Evolutionary conservation across 495 filamentous ascomycete species (phyloP), one percentile per base, ranked within the genome.

Genomic region (Xylaria flabelliformis): DNA sequence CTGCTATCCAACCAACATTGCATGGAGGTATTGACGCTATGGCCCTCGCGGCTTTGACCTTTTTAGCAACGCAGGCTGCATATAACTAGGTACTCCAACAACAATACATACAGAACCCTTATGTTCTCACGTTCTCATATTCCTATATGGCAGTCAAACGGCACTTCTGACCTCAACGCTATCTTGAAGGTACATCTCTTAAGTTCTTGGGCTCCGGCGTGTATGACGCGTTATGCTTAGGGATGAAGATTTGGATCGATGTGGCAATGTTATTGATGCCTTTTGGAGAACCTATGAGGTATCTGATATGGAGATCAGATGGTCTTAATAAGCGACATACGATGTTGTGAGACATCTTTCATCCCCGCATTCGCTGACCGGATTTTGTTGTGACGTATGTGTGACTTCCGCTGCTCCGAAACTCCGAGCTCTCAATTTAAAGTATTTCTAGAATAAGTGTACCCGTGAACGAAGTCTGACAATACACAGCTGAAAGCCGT

Each of bases 1-100:
- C 90, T 24, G 87, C 83, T 0, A 82, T 92, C 21, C 79, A 89
- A 74, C 88, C 89, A 10, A 91, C 89, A n/a, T 74, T 92, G 72
- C 48, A 12, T n/a, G n/a, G 10, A 2, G 48, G 48, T n/a, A 48
- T 8, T 51, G n/a, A 51, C 48, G 48, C 48, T 3, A 51, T 51
- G 48, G n/a, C 48, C 48, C n/a, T 51, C 8, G 48, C n/a, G 48
- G 48, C 48, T 24, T 51, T 51, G 48, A 51, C 48, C 0, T 51
- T 51, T 51, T 51, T 51, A n/a, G n/a, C n/a, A n/a, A n/a, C n/a
- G n/a, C n/a, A 50, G 48, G 21, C 21, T 19, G 46, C 19, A 48
- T 19, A 17, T n/a, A n/a, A 4, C 17, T n/a, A n/a, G n/a, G n/a
- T n/a, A 10, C 48, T 50, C n/a, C n/a, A 21, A 50, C 1, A 21